A percentile compares a stretch with the other conserved stretches of the same genome.
Evolutionary conservation across 2,329 filamentous ascomycete species (phyloP).

Genomic region (Colletotrichum theobromicola): DNA sequence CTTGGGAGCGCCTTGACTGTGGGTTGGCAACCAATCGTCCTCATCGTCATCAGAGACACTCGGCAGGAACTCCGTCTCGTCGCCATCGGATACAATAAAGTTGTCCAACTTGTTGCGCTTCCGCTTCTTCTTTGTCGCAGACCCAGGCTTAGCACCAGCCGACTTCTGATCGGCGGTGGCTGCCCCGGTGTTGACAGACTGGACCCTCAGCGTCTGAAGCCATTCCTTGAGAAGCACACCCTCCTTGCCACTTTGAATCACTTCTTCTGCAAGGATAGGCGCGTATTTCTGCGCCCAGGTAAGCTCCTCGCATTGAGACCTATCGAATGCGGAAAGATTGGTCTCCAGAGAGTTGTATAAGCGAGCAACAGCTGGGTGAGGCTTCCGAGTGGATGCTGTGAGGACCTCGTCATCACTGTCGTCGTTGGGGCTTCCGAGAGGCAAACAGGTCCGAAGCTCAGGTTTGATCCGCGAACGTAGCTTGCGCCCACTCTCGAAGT

Average conservation of each 20-base stretch:
- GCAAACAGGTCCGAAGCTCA: constrained; percentile 45
- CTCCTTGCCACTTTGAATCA: constrained; percentile 78
- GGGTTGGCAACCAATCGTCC: constrained; percentile 35
- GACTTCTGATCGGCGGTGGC: constrained; percentile 38
- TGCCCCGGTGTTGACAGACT: constrained; percentile 71
- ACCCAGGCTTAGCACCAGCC: constrained; percentile 28
- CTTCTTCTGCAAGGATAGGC: constrained; percentile 69
- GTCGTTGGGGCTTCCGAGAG: neutral
- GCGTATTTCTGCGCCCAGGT: constrained; percentile 88
- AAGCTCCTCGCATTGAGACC: constrained; percentile 72
- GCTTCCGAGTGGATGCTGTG: constrained; percentile 20
- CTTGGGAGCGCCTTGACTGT: constrained; percentile 45
- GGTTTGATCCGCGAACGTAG: constrained; percentile 54
- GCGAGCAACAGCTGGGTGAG: constrained; percentile 64
- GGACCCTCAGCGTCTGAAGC: constrained; percentile 78
- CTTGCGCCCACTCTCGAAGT: constrained; percentile 62
- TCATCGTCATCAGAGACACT: constrained; percentile 70
- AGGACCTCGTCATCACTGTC: constrained; percentile 41
- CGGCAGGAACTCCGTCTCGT: constrained; percentile 73
- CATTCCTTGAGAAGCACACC: constrained; percentile 77
- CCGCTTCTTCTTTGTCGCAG: constrained; percentile 62
- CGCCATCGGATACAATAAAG: constrained; percentile 81
- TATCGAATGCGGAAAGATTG: constrained; percentile 80
- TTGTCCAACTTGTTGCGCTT: constrained; percentile 78
- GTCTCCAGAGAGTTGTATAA: constrained; percentile 66